phyloP scores from a whole-genome alignment of 164 flowering plant genomes.

The Paratinospora sagittata region DNA sequence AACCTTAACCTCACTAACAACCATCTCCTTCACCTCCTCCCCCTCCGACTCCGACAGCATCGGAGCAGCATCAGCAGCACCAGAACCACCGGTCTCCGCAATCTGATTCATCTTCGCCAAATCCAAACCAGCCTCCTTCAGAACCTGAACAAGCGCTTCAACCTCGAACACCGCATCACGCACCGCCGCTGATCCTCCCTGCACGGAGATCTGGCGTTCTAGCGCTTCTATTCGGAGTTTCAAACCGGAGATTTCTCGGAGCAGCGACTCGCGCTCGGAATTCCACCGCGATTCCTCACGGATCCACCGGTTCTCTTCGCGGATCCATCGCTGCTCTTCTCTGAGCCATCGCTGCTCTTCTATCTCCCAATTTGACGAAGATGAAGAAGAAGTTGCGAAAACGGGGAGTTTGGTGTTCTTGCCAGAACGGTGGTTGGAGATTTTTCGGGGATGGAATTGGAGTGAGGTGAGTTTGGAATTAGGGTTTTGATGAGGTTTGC shows the following conservation, averaged over 20 bases:
- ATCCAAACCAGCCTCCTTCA: constrained; percentile 38
- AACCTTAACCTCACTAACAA: constrained; percentile 37
- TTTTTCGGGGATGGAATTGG: constrained; percentile 3
- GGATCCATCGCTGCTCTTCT: constrained; percentile 46
- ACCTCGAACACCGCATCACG: constrained; percentile 22
- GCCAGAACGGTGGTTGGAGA: background rate
- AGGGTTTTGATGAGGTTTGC: background rate
- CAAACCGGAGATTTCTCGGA: constrained; percentile 42
- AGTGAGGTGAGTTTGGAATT: background rate
- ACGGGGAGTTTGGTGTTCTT: background rate
- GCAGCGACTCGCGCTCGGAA: constrained; percentile 56
- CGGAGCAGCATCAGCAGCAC: constrained; percentile 32
- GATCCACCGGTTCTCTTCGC: constrained; percentile 85
- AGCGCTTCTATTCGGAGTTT: constrained; percentile 45
- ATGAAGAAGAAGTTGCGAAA: constrained; percentile 9
- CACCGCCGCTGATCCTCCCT: constrained; percentile 17
- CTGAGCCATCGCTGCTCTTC: constrained; percentile 14
- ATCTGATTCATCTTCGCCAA: constrained; percentile 28
- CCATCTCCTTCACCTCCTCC: constrained; percentile 28
- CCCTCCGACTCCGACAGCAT: constrained; percentile 32
- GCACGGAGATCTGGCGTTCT: constrained; percentile 21
- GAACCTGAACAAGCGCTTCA: constrained; percentile 27
- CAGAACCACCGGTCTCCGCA: constrained; percentile 42
- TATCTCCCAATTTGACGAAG: constrained; percentile 17
- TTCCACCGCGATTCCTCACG: constrained; percentile 69